Evolutionary conservation across 2,329 filamentous ascomycete genomes (phyloP), one percentile per base, ranked within the genome.

Genomic region (Penicillium sp.): DNA sequence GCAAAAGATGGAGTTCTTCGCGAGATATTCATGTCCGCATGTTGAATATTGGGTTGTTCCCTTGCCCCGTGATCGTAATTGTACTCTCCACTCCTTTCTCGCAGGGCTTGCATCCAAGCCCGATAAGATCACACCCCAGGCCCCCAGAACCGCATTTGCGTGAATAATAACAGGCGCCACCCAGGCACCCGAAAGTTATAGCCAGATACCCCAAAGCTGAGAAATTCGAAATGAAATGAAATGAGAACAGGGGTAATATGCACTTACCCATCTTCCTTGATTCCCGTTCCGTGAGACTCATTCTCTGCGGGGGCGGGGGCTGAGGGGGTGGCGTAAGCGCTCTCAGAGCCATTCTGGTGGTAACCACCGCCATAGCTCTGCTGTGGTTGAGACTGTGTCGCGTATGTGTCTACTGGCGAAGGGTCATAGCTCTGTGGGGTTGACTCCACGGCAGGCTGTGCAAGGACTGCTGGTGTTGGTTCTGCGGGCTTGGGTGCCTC

Each of bases 181-280:
- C 50, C 43, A 57, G 47, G 57, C 50, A 54, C 53, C 52, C 50
- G 37, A 46, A 49, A 48, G 43, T 26, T 33, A 52, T 43, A 61
- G 52, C 57, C 54, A 58, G 22, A 54, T 55, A 54, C 44, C 27
- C 54, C 37, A 37, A 52, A 33, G 14, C 43, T 22, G 16, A 26
- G 22, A 26, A 29, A 47, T 4, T 24, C 26, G 22, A 31, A 22
- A 45, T 35, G 2, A 24, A 43, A 45, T 35, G 3, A 39, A 53
- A 33, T 45, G 37, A n/a, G 19, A 37, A 9, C 9, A 37, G 4
- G 26, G 48, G 33, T 39, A 27, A 44, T 46, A 33, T 47, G 16
- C n/a, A 86, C 91, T 93, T 87, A 96, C 91, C 91, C 91, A 73
- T 96, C 91, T 85, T 96, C 91, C 77, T 96, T 96, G 56, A 93